phyloP scores from a whole-genome alignment of 129 eudicot genomes.

The Smallanthus sonchifolius region DNA sequence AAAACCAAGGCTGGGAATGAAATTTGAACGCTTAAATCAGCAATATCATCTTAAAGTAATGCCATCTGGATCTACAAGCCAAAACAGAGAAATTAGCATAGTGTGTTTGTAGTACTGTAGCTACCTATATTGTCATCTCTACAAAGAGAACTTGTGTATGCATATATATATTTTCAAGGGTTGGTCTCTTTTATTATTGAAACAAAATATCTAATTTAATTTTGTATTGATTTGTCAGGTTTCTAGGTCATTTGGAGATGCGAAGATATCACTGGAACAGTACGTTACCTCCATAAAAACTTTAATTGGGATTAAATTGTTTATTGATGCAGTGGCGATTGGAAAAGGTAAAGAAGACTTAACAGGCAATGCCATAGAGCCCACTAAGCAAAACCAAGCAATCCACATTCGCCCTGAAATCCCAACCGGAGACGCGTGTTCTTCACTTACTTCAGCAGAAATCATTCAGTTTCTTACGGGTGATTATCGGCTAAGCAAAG shows the following conservation, averaged over 20 bases:
- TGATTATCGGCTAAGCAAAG: slow-evolving; percentile 72
- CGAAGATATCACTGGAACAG: slow-evolving; percentile 43
- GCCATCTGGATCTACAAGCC: too few relatives aligned
- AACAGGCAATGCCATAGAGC: slow-evolving; percentile 49
- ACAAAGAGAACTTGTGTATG: background rate
- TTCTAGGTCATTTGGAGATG: slow-evolving; percentile 49
- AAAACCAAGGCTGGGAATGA: too few relatives aligned
- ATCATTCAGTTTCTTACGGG: slow-evolving; percentile 52
- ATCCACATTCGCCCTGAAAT: slow-evolving; percentile 41
- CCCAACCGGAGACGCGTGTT: slow-evolving; percentile 61
- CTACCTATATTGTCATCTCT: too few relatives aligned
- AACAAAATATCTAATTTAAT: background rate
- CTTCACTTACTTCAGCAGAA: slow-evolving; percentile 53
- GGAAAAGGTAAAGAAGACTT: slow-evolving; percentile 77
- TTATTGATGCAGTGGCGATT: slow-evolving; percentile 61
- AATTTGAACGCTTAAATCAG: too few relatives aligned
- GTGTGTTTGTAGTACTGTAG: too few relatives aligned
- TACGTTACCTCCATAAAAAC: slow-evolving; percentile 45
- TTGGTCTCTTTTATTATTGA: background rate
- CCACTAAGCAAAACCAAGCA: slow-evolving; percentile 43
- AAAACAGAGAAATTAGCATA: too few relatives aligned
- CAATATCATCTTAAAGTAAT: too few relatives aligned
- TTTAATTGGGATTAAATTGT: slow-evolving; percentile 46
- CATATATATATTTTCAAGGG: background rate
- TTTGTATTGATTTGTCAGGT: slow-evolving; percentile 40